Evolutionary conservation across 495 filamentous ascomycete genomes (phyloP), one percentile per base, ranked within the genome.

Genomic region (Tuber brumale): DNA sequence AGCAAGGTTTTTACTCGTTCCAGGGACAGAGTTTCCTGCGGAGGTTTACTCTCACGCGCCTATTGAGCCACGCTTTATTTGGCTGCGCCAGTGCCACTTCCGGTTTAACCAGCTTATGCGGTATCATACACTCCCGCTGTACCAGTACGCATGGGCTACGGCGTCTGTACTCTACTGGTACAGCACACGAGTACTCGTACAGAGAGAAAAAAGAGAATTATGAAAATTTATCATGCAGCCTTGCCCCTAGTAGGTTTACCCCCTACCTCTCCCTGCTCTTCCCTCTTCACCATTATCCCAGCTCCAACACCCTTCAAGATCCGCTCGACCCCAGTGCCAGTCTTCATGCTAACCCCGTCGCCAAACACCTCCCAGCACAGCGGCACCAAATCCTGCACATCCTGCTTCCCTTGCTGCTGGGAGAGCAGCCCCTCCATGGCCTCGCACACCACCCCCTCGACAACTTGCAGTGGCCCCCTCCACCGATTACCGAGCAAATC

Each of bases 311-410:
- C 75, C 27, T 48, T 70, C 45, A 82, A 76, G 10, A 82, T 80
- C 27, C 76, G 76, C 72, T 81, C 72, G 8, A 82, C 80, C 2
- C 80, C 80, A 43, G 73, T 76, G 1, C 80, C 80, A 10, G 72
- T 82, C 31, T 71, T 82, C 76, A 81, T 80, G 46, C 80, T 82
- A 16, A 82, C 72, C 1, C 80, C 80, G 5, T 61, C 70, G 2
- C 76, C 80, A 69, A 82, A 80, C 37, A 77, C 51, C 10, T 81
- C 72, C 18, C 73, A 75, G 66, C 76, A 41, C 39, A 82, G n/a
- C 18, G 74, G 39, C 16, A 35, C 74, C n/a, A 77, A 69, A 27
- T 73, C 57, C 23, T 74, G 44, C 12, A 61, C 71, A n/a, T 72
- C 66, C 19, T 57, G 72, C 3, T 75, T 81, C 37, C 75, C 27